A percentile compares a stretch with the other conserved stretches of the same genome.
Conservation (phyloP, 768 basidiomycete genomes). For the Symmetrospora coprosmae region DNA sequence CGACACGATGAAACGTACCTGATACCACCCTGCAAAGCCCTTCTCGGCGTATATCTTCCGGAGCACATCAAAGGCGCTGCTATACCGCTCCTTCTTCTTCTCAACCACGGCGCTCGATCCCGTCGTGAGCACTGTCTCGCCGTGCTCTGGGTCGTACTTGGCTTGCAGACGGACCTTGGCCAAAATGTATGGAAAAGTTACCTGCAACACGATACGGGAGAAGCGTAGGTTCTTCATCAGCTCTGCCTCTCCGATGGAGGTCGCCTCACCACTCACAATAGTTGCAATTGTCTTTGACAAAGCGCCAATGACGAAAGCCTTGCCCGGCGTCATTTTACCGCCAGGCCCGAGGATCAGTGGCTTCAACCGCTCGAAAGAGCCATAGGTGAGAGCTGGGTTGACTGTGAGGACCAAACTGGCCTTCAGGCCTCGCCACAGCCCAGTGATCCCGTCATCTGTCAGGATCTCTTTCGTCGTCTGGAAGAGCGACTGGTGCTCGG, state of each 20-base stretch:
- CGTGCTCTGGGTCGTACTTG: conserved; percentile 43
- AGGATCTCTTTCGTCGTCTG: conserved; percentile 72
- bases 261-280: conserved; percentile 48
- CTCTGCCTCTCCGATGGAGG: background rate
- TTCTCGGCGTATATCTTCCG: conserved; percentile 55
- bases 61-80: conserved; percentile 66
- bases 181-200: conserved; percentile 91
- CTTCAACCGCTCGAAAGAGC: conserved; percentile 83
- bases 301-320: conserved; percentile 75
- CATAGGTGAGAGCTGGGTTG: conserved; percentile 36
- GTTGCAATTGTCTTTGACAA: conserved; percentile 90
- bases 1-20: conserved; percentile 46
- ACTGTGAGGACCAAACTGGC: conserved; percentile 88
- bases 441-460: conserved; percentile 63
- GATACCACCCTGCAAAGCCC: conserved; percentile 87
- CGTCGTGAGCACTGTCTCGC: background rate
- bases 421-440: conserved; percentile 78
- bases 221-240: background rate
- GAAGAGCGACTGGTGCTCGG: conserved; percentile 49
- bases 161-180: conserved; percentile 87
- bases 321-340: conserved; percentile 58
- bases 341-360: conserved; percentile 44
- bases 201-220: too few species aligned
- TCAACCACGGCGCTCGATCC: conserved; percentile 28
- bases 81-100: conserved; percentile 41